Evolutionary conservation across 148 eudicot genomes (phyloP), one percentile per base, ranked within the genome.

Genomic region (Chenopodium berlandieri): DNA sequence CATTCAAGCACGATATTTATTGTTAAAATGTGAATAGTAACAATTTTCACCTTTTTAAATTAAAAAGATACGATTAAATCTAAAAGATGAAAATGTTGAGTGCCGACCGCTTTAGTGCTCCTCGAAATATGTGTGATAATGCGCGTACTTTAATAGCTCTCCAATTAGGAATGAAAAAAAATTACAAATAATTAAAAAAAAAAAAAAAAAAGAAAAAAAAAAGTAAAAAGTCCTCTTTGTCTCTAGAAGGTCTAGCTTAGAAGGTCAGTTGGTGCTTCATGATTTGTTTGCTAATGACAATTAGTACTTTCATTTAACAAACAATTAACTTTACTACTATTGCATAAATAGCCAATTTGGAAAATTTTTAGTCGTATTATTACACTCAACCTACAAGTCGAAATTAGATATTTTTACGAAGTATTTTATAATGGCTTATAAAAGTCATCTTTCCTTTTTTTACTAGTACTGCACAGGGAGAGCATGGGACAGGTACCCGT

Each of bases 181-280:
- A 22, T 50, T 50, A 0, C 44, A 40, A 40, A 40, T 40, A 40
- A 40, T 37, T 37, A 37, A 37, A 37, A 37, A 37, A 34, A 37
- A 37, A 5, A 37, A 37, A 37, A 37, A 0, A 34, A 37, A 37
- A 5, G 6, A 37, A 37, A 37, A 0, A 37, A 37, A 37, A 22
- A 71, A 3, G 11, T 1, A 71, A 71, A 71, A 71, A 71, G 54
- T 37, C 10, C 5, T 9, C 2, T 71, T 32, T 17, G 48, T 54
- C 25, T 71, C 75, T 72, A 72, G 75, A 72, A 71, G 75, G 75
- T 72, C 56, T 54, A 44, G 75, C 54, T 40, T 72, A 25, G 75
- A 20, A 1, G 54, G 75, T 72, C 7, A 40, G 4, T 30, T 69
- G 72, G 44, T 32, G 44, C 34, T 13, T 22, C 46, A 69, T 31